Conservation (phyloP, 1,139 yeast species). For the Saccharomyces hybrid region DNA sequence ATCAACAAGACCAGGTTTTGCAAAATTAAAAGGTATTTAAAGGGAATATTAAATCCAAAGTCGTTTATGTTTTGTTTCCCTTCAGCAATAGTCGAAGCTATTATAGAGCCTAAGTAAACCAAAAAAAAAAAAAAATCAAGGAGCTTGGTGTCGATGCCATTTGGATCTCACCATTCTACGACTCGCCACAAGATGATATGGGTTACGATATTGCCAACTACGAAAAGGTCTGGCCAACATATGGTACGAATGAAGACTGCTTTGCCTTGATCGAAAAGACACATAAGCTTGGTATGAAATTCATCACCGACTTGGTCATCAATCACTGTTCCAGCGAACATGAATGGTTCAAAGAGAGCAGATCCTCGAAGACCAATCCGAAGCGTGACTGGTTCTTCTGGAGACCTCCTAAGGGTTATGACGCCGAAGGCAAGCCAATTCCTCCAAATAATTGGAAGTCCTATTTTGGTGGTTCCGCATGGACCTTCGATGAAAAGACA, state of each 20-base stretch:
- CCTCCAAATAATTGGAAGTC: constrained; percentile 56
- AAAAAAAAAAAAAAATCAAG: too few species aligned
- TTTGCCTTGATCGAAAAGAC: constrained; percentile 17
- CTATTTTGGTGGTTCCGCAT: constrained; percentile 47
- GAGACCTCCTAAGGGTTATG: constrained; percentile 42
- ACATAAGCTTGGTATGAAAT: constrained; percentile 44
- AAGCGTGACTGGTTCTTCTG: constrained; percentile 60
- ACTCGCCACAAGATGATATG: constrained; percentile 56
- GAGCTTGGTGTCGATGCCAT: constrained; percentile 45
- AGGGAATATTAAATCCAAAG: too few species aligned
- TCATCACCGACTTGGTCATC: constrained; percentile 50
- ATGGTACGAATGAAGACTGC: constrained; percentile 49
- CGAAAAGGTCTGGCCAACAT: constrained; percentile 43
- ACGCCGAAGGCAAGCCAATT: constrained; percentile 40
- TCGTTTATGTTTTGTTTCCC: too few species aligned
- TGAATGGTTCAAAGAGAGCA: constrained; percentile 50
- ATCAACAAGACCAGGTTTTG: too few species aligned
- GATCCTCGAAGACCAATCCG: constrained; percentile 43
- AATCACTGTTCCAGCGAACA: constrained; percentile 54
- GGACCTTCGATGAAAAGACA: constrained; percentile 48
- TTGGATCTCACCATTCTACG: constrained; percentile 55
- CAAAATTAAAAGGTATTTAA: too few species aligned
- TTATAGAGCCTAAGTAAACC: too few species aligned
- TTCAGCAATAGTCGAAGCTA: too few species aligned
- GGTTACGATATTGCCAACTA: constrained; percentile 56